phyloP scores from a whole-genome alignment of 169 alveolate species.

The Eimeria acervulina region DNA sequence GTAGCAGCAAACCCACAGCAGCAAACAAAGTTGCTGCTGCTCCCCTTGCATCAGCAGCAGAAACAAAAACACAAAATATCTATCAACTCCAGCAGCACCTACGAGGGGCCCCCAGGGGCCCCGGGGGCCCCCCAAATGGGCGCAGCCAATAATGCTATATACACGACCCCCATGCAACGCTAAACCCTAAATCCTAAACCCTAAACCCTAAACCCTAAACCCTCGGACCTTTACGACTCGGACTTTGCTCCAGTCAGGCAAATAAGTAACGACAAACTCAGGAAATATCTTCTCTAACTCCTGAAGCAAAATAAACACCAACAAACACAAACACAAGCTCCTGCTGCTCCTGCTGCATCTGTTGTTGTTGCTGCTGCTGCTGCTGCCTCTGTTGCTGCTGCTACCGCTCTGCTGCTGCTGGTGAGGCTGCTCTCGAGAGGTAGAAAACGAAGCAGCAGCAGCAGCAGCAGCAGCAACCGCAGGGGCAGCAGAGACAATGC shows the following conservation, averaged over 20 bases:
- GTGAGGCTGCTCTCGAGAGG: neutral
- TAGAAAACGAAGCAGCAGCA: neutral
- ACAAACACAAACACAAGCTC: neutral
- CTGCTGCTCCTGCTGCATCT: neutral
- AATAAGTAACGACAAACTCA: neutral
- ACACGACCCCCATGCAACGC: neutral
- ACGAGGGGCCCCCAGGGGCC: no score
- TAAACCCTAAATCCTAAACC: conserved; percentile 53
- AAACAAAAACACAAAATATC: no score
- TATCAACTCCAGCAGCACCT: no score
- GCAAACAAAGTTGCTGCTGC: no score
- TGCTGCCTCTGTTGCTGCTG: neutral
- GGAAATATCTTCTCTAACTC: conserved; percentile 11
- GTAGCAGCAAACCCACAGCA: no score
- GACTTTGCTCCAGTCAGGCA: neutral
- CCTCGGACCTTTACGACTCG: neutral
- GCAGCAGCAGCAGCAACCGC: neutral
- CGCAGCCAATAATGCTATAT: no score
- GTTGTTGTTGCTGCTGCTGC: conserved; percentile 8
- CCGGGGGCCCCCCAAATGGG: no score
- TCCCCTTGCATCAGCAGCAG: no score
- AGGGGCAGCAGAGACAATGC: neutral
- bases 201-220: conserved; percentile 56
- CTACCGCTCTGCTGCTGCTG: neutral
- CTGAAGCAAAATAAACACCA: neutral